Conservation (phyloP, 108 stramenopile species). For the Skeletonema tropicum region DNA sequence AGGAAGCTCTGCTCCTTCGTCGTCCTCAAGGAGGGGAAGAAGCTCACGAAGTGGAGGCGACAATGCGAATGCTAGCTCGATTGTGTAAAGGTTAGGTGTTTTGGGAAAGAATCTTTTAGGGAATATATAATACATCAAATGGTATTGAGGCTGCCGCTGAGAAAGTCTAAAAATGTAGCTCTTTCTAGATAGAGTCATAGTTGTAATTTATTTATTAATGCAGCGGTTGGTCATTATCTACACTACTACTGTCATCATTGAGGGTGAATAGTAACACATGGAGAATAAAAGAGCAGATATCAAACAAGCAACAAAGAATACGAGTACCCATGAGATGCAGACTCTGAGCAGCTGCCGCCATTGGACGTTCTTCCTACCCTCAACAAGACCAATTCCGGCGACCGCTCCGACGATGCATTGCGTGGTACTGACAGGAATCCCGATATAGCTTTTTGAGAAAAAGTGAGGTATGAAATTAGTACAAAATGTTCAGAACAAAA, state of each 20-base stretch:
- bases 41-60: conserved; percentile 3
- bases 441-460: too few species aligned
- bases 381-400: conserved; percentile 60
- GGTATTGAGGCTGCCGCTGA: too few species aligned
- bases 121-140: too few species aligned
- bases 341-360: conserved; percentile 41
- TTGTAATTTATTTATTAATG: too few species aligned
- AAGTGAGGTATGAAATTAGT: too few species aligned
- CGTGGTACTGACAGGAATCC: too few species aligned
- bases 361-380: conserved; percentile 52
- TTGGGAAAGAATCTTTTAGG: neutral
- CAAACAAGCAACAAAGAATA: conserved; percentile 44
- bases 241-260: neutral
- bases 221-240: neutral
- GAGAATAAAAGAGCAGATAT: conserved; percentile 54
- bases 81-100: neutral
- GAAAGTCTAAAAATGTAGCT: too few species aligned
- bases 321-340: conserved; percentile 52
- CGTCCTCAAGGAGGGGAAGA: neutral
- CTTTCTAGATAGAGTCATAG: too few species aligned
- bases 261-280: conserved; percentile 17
- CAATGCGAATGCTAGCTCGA: neutral
- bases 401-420: conserved; percentile 75
- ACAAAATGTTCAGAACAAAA: too few species aligned
- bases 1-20: neutral